A percentile compares a stretch with the other conserved stretches of the same genome.
Conservation (phyloP, 2,329 filamentous ascomycete genomes). For the Trichoderma sp. region DNA sequence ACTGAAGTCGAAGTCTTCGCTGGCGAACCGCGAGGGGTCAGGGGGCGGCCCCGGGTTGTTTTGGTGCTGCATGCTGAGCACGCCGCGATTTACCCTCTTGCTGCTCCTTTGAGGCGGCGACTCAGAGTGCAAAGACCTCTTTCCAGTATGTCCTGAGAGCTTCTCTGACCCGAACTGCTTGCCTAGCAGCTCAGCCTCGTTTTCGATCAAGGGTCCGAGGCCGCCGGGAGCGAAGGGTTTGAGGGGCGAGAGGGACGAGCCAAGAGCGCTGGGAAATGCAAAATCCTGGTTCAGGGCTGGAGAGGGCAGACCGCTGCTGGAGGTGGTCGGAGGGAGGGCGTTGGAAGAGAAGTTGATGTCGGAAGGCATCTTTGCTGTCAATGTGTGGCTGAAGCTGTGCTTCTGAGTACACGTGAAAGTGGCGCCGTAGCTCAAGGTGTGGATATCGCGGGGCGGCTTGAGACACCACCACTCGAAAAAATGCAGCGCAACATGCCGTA, state of each 20-base stretch:
- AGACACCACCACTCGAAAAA: background rate
- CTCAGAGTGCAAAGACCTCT: slow-evolving; percentile 16
- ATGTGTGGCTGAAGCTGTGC: slow-evolving; percentile 6
- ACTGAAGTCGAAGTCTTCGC: slow-evolving; percentile 59
- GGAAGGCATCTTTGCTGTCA: background rate
- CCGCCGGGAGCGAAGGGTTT: slow-evolving; percentile 29
- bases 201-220: slow-evolving; percentile 50
- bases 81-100: slow-evolving; percentile 27
- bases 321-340: slow-evolving; percentile 73
- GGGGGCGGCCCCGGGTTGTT: slow-evolving; percentile 44
- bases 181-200: slow-evolving; percentile 58
- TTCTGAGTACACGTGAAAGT: background rate
- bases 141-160: slow-evolving; percentile 27
- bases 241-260: slow-evolving; percentile 30
- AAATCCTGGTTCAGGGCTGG: slow-evolving; percentile 33
- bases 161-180: slow-evolving; percentile 29
- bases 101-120: slow-evolving; percentile 21
- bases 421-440: background rate
- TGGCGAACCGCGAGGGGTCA: slow-evolving; percentile 57
- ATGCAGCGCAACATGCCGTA: background rate
- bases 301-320: slow-evolving; percentile 48
- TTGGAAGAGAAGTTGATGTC: slow-evolving; percentile 50
- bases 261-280: slow-evolving; percentile 24
- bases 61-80: slow-evolving; percentile 40
- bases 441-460: background rate